Evolutionary conservation across 2,329 filamentous ascomycete species (phyloP), one percentile per base, ranked within the genome.

Genomic region (Aureobasidium sp.): DNA sequence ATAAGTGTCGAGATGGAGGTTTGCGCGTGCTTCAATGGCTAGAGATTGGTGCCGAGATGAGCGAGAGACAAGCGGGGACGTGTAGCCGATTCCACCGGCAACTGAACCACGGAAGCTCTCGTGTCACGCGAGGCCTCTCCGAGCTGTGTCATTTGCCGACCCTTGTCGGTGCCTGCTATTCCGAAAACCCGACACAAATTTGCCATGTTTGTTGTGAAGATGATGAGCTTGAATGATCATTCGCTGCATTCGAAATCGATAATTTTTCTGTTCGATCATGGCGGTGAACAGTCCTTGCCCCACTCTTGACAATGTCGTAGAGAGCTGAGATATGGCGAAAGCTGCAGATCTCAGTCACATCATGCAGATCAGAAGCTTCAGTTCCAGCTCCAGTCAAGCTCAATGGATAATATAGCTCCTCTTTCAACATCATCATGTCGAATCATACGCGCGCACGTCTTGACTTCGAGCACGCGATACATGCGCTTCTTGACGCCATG

Each of bases 381-480:
- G 11, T 17, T 21, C 11, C 30, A 2, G 11, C 30, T 12, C 30
- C 6, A 34, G 10, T 34, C 27, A n/a, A 32, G 3, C 27, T 7
- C n/a, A n/a, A n/a, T n/a, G n/a, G n/a, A n/a, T n/a, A n/a, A n/a
- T n/a, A 44, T 14, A 44, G 40, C 30, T 44, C 40, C 25, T 30
- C 40, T 16, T 21, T 29, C 38, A 8, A 22, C 21, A 12, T 27
- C 19, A 24, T 2, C 40, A n/a, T 44, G 11, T 14, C 6, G 17
- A 22, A 17, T 22, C 6, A 2, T 12, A 21, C 21, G 16, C 6
- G 12, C 42, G 19, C 29, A 25, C 30, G 16, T 21, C n/a, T n/a
- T n/a, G n/a, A n/a, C n/a, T n/a, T n/a, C 19, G n/a, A 47, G 42
- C 42, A 47, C 42, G 42, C 42, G 29, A 47, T 47, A 30, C 12